phyloP scores from a whole-genome alignment of 345 rosid genomes.

The Euclidium syriacum region DNA sequence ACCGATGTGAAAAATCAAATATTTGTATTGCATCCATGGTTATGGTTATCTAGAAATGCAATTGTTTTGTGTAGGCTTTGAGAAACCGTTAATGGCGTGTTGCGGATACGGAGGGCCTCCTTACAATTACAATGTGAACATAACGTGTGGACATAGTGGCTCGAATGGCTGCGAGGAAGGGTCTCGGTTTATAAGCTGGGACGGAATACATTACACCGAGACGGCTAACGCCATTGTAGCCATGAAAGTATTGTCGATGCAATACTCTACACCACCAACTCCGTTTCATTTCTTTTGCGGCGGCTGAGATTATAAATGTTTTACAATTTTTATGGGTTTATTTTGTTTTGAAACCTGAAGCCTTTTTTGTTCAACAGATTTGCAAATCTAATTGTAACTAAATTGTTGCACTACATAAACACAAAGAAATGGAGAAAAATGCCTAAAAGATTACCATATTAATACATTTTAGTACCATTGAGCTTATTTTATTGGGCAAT shows the following conservation, averaged over 20 bases:
- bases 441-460: no score
- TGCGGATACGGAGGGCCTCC: constrained; percentile 91
- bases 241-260: constrained; percentile 50
- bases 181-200: constrained; percentile 56
- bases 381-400: not conserved
- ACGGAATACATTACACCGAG: constrained; percentile 78
- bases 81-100: constrained; percentile 70
- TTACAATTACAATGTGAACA: constrained; percentile 56
- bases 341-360: not conserved
- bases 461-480: no score
- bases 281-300: constrained; percentile 54
- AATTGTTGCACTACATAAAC: not conserved
- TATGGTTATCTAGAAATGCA: not conserved
- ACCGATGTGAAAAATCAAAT: not conserved
- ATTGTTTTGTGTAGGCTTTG: constrained; percentile 45
- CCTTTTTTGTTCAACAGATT: not conserved
- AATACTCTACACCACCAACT: constrained; percentile 50
- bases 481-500: no score
- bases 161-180: constrained; percentile 43
- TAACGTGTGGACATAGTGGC: constrained; percentile 61
- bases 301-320: not conserved
- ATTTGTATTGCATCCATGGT: not conserved
- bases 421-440: not conserved
- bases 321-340: not conserved
- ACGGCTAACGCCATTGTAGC: constrained; percentile 61